Evolutionary conservation across 2,329 filamentous ascomycete species (phyloP), one percentile per base, ranked within the genome.

Genomic region (Boeremia exigua): DNA sequence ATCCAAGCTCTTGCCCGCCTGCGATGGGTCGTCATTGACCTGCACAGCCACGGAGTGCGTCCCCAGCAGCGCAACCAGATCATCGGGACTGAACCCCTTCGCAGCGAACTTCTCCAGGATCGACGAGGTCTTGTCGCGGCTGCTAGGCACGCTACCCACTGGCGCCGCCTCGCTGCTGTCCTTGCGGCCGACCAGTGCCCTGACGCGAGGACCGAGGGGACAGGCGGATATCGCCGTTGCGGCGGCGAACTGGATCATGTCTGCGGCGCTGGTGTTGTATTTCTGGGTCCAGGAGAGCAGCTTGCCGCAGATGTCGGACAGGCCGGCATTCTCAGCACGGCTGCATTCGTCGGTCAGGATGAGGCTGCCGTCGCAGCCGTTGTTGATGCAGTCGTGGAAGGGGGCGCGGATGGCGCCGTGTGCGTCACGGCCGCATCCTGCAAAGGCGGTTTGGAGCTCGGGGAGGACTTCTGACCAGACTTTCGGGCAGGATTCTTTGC

Each of bases 231-330:
- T 70, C 3, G 62, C 69, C 11, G 43, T 45, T 15, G 68, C 63
- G 23, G 56, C 65, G 2, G 65, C 69, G 29, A 72, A 70, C 27
- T 70, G 60, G 8, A 71, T 68, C 58, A 68, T 69, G 46, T 71
- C 69, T 39, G 69, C 68, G 1, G 59, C 60, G 25, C 64, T 61
- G 47, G 70, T 68, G 27, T 62, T 68, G 57, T 78, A 80, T 45
- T 77, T 72, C 15, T 63, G 62, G 33, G 75, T 75, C 72, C 78
- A 75, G 6, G 59, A 53, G 33, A 67, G 62, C 1, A 79, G 69
- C 46, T 75, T 72, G 3, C 60, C 57, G n/a, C 75, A 77, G 30
- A 81, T 79, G 2, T 68, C 68, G 42, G 70, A 58, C 2, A 85
- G 71, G 0, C 81, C 81, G 3, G 58, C 63, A 61, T 85, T 75